phyloP scores from a whole-genome alignment of 1,284 basidiomycete species.

The Lentinula novae-zelandiae region DNA sequence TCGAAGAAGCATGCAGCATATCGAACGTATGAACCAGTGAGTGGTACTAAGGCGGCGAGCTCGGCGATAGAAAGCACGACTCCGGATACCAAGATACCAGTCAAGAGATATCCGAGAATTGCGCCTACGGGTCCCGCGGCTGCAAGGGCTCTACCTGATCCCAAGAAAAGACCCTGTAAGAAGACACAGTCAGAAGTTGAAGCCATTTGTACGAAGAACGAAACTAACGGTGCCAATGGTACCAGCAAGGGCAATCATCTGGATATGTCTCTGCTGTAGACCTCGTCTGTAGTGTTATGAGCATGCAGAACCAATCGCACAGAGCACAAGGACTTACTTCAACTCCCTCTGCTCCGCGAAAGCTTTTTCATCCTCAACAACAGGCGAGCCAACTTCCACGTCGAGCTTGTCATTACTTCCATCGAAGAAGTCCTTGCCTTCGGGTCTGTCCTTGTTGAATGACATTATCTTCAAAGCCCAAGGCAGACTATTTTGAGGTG shows the following conservation, averaged over 20 bases:
- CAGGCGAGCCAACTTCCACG: background rate
- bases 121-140: slow-evolving; percentile 23
- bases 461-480: background rate
- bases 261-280: background rate
- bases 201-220: background rate
- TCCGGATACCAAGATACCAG: slow-evolving; percentile 20
- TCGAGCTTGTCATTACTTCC: background rate
- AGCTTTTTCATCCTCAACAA: background rate
- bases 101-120: slow-evolving; percentile 22
- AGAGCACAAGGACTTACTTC: background rate
- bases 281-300: background rate
- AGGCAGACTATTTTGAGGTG: background rate
- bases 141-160: slow-evolving; percentile 22
- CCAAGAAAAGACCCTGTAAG: slow-evolving; percentile 15
- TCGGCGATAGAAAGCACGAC: slow-evolving; percentile 7
- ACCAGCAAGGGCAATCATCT: background rate
- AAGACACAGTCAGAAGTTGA: background rate
- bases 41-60: slow-evolving; percentile 1
- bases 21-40: background rate
- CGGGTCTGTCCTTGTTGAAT: background rate
- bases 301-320: too few species aligned
- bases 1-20: slow-evolving; percentile 18
- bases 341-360: background rate
- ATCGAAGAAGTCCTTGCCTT: background rate
- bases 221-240: background rate